Conservation (phyloP, 345 rosid species). For the Linum trigynum region DNA sequence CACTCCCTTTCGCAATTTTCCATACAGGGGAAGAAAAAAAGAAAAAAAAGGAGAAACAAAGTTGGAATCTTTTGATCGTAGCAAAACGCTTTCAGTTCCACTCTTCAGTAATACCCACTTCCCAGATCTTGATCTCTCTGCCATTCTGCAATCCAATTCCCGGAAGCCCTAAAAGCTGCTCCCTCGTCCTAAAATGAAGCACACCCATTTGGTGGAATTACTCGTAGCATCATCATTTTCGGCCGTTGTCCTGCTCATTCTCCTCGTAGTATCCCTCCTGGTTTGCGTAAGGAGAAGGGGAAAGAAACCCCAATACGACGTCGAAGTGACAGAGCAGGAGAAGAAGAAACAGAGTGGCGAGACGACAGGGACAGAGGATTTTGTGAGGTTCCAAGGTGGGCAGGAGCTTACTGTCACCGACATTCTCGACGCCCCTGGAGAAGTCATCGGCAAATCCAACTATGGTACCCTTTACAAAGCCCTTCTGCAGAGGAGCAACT, state of each 20-base stretch:
- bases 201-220: slow-evolving; percentile 37
- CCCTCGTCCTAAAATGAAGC: slow-evolving; percentile 29
- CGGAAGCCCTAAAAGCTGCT: too few species aligned
- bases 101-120: background rate
- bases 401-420: slow-evolving; percentile 62
- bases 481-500: slow-evolving; percentile 41
- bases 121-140: slow-evolving; percentile 22
- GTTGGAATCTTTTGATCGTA: slow-evolving; percentile 5
- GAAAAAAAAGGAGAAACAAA: background rate
- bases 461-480: slow-evolving; percentile 86
- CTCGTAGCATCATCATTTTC: slow-evolving; percentile 31
- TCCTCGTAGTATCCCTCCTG: slow-evolving; percentile 28
- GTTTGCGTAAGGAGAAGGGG: slow-evolving; percentile 19
- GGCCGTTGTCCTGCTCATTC: slow-evolving; percentile 29
- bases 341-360: slow-evolving; percentile 3
- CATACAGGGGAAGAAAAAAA: background rate
- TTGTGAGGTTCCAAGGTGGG: slow-evolving; percentile 55
- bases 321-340: slow-evolving; percentile 22
- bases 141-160: too few species aligned
- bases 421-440: slow-evolving; percentile 93
- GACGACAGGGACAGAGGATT: slow-evolving; percentile 41
- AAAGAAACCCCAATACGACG: slow-evolving; percentile 17
- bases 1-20: slow-evolving; percentile 5
- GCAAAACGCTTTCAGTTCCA: background rate
- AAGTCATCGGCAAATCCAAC: slow-evolving; percentile 84